Evolutionary conservation across 441 rosid species (phyloP).

Genomic region (Gossypium trilobum): DNA sequence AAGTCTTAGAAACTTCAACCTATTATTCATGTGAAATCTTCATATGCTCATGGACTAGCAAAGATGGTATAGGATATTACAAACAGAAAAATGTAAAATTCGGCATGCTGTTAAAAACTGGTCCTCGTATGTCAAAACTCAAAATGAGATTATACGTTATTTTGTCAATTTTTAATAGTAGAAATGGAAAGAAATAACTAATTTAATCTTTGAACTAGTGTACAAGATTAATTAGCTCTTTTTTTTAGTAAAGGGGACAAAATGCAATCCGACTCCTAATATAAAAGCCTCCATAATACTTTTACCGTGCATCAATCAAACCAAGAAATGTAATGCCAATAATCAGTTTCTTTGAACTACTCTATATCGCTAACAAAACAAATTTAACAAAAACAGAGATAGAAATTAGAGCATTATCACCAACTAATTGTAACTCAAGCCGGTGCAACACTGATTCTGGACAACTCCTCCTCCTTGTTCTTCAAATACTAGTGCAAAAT

Average conservation of each 20-base stretch:
- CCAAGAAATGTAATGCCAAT: neutral
- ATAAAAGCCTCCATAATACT: no score
- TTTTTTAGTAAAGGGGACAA: no score
- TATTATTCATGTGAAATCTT: neutral
- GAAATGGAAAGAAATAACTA: no score
- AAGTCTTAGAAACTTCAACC: neutral
- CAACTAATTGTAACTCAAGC: conserved; percentile 15
- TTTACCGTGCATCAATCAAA: neutral
- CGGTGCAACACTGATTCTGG: conserved; percentile 27
- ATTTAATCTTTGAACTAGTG: no score
- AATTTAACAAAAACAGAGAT: neutral
- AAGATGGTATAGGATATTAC: neutral
- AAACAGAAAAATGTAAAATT: neutral
- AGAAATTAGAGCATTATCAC: neutral
- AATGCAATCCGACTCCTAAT: no score
- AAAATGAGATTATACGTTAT: no score
- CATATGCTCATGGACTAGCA: neutral
- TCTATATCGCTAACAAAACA: neutral
- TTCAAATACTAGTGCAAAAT: conserved; percentile 62
- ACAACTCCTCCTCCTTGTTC: conserved; percentile 31
- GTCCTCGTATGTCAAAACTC: no score
- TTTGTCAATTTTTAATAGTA: no score
- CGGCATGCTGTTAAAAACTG: neutral
- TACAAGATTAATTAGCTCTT: no score
- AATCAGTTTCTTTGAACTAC: neutral